Base-by-base conservation (phyloP, 495 filamentous ascomycete genomes). In the Aspergillus biplanus region DNA sequence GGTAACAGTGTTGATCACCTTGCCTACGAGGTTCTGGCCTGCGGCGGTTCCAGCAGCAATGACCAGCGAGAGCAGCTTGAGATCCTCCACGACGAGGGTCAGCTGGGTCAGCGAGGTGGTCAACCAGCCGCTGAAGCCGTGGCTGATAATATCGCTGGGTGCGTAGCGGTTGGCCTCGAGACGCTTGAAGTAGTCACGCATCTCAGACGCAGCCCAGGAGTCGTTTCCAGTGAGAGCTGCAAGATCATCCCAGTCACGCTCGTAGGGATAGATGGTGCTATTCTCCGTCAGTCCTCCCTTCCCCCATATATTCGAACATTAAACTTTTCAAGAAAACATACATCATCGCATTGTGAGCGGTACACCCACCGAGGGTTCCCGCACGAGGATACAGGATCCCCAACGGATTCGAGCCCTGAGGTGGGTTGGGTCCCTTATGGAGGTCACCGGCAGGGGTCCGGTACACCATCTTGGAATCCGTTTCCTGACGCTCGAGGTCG, bases 91-190 rank as follows among this genome's bases (percentile, higher is more conserved):
- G 1, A 83, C 77, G 12, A 86, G 71, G 15, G 66, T 75, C 35
- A 83, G 59, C 27, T 82, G 77, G 0, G 83, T 79, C n/a, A 81
- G 42, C 32, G 78, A 81, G 1, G 82, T 86, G 39, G 73, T 67
- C 33, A 88, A 74, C 82, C 82, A 90, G 12, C 87, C 86, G 46
- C 79, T 69, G 56, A 71, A 82, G 12, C 87, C 86, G 66, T 89
- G 87, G 33, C 82, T 83, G 1, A 69, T 61, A 21, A 75, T 63
- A 12, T 74, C 69, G 33, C 71, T 77, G 0, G 76, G 71, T 7
- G 76, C 64, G 65, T 88, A 89, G 62, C 83, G 72, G 65, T 84
- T 83, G 39, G 76, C 75, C 71, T 88, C 86, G 13, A 88, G 60
- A 21, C 62, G 59, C 27, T 70, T 63, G 49, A 81, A 78, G 61